Conservation (phyloP, 129 eudicot genomes). For the Ambrosia trifida region DNA sequence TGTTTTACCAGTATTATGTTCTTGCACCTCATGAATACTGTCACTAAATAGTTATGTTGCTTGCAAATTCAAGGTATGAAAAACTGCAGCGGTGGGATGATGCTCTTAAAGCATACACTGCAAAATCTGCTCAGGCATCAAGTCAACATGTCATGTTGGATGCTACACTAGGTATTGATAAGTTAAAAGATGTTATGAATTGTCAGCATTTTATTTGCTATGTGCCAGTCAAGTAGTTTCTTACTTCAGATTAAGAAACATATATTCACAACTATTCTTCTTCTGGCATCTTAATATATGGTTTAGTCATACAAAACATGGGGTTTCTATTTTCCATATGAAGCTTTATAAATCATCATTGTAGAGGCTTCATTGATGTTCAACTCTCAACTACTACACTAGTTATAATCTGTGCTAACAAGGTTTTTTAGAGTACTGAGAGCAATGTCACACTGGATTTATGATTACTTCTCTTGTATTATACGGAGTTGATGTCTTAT, state of each 20-base stretch:
- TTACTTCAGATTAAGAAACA: too few relatives aligned
- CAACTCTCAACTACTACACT: neutral
- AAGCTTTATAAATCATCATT: neutral
- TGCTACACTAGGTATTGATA: conserved; percentile 69
- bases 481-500: neutral
- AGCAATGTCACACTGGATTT: neutral
- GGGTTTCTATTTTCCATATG: too few relatives aligned
- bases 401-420: neutral
- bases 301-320: neutral
- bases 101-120: conserved; percentile 83
- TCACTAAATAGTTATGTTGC: conserved; percentile 23
- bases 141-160: conserved; percentile 72
- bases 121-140: conserved; percentile 76
- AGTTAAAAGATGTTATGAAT: neutral
- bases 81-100: conserved; percentile 94
- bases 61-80: conserved; percentile 68
- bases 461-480: neutral
- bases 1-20: neutral
- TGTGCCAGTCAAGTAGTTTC: too few relatives aligned
- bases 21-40: neutral
- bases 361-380: neutral
- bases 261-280: neutral
- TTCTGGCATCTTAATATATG: neutral
- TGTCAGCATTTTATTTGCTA: neutral
- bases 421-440: neutral